Evolutionary conservation across 2,329 filamentous ascomycete species (phyloP).

Genomic region (Triangularia verruculosa): DNA sequence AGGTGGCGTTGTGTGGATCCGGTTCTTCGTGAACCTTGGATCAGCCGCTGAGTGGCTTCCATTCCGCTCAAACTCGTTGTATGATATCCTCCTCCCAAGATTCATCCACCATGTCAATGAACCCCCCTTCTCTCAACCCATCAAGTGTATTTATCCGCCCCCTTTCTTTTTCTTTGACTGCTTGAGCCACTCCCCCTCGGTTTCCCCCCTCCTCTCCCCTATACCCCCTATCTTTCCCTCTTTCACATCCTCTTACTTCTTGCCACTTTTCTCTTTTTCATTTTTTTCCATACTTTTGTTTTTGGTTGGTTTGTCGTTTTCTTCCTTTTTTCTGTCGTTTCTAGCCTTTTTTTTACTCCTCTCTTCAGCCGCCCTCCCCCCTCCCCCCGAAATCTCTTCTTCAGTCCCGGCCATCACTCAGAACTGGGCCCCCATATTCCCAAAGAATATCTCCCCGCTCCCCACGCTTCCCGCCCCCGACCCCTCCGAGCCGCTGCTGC

Average conservation of each 20-base stretch:
- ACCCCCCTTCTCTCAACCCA: not conserved
- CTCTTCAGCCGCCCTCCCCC: not conserved
- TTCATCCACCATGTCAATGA: not conserved
- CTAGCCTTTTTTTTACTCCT: not conserved
- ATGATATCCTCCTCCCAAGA: not conserved
- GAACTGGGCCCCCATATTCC: slow-evolving; percentile 19
- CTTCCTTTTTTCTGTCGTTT: not conserved
- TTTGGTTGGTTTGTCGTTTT: not conserved
- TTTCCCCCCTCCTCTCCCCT: not conserved
- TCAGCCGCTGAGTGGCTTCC: no score
- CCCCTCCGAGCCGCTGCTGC: not conserved
- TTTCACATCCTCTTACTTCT: not conserved
- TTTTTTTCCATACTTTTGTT: not conserved
- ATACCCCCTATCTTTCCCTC: not conserved
- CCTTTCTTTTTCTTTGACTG: no score
- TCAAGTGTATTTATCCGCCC: not conserved
- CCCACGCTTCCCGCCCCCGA: not conserved
- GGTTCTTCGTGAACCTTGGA: no score
- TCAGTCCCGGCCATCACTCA: not conserved
- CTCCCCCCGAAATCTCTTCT: no score
- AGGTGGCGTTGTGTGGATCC: no score
- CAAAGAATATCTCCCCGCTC: slow-evolving; percentile 1
- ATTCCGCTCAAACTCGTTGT: no score
- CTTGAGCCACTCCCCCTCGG: no score
- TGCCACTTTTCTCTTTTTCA: not conserved